Percentiles rank a stretch among this genome's conserved stretches.
Conservation (phyloP, 768 basidiomycete species). For the Candolleomyces eurysporus region DNA sequence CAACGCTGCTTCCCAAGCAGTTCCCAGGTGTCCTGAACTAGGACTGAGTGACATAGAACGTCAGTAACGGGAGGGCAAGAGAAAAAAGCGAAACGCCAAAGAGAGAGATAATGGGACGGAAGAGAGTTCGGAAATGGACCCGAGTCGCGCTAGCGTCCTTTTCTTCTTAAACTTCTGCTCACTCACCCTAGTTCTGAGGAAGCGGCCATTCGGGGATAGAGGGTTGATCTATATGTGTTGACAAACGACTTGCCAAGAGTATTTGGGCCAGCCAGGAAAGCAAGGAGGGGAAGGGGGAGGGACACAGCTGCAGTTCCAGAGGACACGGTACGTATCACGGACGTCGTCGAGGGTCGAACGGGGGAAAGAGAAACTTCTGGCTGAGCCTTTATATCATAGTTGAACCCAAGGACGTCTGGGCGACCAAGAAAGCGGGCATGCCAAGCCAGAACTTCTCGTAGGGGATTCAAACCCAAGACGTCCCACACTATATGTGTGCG, state of each 20-base stretch:
- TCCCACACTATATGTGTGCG: too few species aligned
- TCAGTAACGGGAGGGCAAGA: neutral
- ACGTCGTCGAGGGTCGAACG: neutral
- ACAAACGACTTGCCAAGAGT: too few species aligned
- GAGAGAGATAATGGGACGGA: neutral
- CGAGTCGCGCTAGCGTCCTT: too few species aligned
- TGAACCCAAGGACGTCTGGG: neutral
- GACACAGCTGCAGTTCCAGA: neutral
- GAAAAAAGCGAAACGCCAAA: neutral
- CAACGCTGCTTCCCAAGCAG: conserved; percentile 38
- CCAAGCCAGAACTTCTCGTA: neutral
- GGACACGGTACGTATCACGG: neutral
- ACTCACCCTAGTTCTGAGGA: neutral
- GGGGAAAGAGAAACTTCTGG: neutral
- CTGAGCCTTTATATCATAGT: neutral
- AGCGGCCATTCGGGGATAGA: neutral
- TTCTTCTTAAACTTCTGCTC: too few species aligned
- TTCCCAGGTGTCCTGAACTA: conserved; percentile 27
- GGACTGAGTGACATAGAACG: conserved; percentile 19
- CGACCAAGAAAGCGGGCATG: neutral
- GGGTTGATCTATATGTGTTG: neutral
- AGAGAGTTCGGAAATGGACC: too few species aligned
- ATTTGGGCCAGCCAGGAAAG: neutral
- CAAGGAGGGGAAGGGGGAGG: neutral
- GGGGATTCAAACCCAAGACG: too few species aligned